phyloP scores from a whole-genome alignment of 164 flowering plant genomes.

The Santalum album region DNA sequence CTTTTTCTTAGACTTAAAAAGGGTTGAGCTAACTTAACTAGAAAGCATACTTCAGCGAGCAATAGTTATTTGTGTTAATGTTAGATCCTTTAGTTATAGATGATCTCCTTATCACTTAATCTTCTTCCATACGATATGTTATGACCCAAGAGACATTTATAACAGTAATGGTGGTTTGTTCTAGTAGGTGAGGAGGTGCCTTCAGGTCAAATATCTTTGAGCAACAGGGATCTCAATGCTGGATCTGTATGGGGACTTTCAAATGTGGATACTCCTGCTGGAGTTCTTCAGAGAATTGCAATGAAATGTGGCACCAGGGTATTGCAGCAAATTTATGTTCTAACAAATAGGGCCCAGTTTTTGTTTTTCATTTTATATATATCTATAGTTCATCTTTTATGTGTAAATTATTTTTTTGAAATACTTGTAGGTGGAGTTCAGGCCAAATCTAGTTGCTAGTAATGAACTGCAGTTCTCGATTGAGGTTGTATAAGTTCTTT shows the following conservation, averaged over 20 bases:
- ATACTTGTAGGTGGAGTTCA: slow-evolving; percentile 68
- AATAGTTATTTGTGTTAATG: too few species aligned
- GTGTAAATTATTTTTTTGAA: too few species aligned
- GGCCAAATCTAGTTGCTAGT: slow-evolving; percentile 46
- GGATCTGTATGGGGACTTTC: slow-evolving; percentile 43
- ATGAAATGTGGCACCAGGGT: slow-evolving; percentile 84
- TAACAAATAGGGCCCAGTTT: too few species aligned
- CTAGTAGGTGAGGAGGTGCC: slow-evolving; percentile 55
- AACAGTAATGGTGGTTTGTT: neutral
- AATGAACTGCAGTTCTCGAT: slow-evolving; percentile 63
- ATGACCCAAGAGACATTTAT: too few species aligned
- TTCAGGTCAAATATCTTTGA: slow-evolving; percentile 38
- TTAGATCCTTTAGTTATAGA: too few species aligned
- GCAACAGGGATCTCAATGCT: slow-evolving; percentile 42
- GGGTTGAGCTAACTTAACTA: too few species aligned
- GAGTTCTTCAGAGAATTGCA: slow-evolving; percentile 72
- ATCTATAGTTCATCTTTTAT: too few species aligned
- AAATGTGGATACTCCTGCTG: slow-evolving; percentile 44
- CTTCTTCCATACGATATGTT: too few species aligned
- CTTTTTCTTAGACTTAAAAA: too few species aligned
- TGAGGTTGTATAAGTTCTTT: slow-evolving; percentile 45
- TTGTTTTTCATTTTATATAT: too few species aligned
- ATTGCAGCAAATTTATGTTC: neutral
- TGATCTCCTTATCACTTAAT: too few species aligned
- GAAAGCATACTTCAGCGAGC: too few species aligned